Conservation (phyloP, 345 rosid genomes). For the Euphorbia pulcherrima region DNA sequence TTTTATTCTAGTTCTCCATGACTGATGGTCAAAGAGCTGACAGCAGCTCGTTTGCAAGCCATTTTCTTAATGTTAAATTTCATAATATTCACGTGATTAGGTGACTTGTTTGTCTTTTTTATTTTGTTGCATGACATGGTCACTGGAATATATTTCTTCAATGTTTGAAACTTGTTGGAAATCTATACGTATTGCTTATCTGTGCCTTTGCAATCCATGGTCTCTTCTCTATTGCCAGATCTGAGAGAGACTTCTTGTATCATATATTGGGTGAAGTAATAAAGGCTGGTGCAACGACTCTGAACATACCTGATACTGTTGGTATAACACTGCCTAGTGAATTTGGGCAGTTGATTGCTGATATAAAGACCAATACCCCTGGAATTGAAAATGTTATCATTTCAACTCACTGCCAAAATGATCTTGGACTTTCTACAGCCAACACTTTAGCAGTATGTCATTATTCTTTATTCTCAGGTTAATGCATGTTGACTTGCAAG, state of each 20-base stretch:
- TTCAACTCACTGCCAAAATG: slow-evolving; percentile 97
- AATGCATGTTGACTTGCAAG: background rate
- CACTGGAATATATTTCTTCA: background rate
- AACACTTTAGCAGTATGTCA: slow-evolving; percentile 74
- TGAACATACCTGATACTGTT: slow-evolving; percentile 94
- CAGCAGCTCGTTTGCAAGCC: too few relatives aligned
- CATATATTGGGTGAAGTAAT: slow-evolving; percentile 84
- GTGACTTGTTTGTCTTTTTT: too few relatives aligned
- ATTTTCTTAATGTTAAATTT: too few relatives aligned
- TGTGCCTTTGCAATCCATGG: background rate
- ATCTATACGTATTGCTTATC: background rate
- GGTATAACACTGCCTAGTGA: slow-evolving; percentile 75
- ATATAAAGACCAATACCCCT: slow-evolving; percentile 79
- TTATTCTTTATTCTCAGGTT: slow-evolving; percentile 8
- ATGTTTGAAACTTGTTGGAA: background rate
- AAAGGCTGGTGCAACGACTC: slow-evolving; percentile 93
- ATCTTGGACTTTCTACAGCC: slow-evolving; percentile 99
- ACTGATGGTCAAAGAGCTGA: too few relatives aligned
- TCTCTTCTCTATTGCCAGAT: slow-evolving; percentile 37
- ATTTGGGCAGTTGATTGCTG: slow-evolving; percentile 82
- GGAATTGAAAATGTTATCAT: slow-evolving; percentile 83
- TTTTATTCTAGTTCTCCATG: too few relatives aligned
- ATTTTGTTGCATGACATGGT: too few relatives aligned
- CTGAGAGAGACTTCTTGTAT: slow-evolving; percentile 77
- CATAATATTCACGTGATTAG: too few relatives aligned